phyloP scores from a whole-genome alignment of 257 asterid genomes.

The Nicotiana tomentosiformis region DNA sequence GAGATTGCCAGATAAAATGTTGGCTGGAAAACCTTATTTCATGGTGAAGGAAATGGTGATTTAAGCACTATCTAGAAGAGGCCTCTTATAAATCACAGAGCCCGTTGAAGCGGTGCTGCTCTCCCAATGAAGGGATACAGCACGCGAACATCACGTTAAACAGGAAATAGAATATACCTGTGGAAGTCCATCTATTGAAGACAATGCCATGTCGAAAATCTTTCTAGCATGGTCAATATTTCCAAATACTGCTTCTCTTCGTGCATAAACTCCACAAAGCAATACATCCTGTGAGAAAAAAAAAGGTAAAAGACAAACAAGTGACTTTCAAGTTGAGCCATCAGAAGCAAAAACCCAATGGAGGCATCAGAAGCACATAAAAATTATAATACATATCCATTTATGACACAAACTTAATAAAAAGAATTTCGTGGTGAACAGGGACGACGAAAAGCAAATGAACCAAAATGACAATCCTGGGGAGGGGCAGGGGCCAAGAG shows the following conservation, averaged over 20 bases:
- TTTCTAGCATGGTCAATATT: conserved; percentile 84
- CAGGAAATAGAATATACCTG: conserved; percentile 40
- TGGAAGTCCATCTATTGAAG: conserved; percentile 78
- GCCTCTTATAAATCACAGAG: not conserved
- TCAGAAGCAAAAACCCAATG: not conserved
- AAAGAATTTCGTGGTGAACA: not conserved
- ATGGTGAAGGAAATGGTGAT: not conserved
- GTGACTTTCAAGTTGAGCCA: not conserved
- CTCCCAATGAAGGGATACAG: not conserved
- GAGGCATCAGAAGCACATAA: not conserved
- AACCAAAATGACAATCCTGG: not conserved
- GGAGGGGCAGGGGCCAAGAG: not conserved
- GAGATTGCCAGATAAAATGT: not conserved
- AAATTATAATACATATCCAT: not conserved
- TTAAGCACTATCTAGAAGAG: not conserved
- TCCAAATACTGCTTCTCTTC: conserved; percentile 76
- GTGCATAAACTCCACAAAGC: conserved; percentile 96
- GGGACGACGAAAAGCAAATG: not conserved
- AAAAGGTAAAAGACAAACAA: conserved; percentile 4
- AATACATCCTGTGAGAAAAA: conserved; percentile 63
- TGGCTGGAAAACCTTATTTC: not conserved
- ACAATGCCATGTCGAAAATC: conserved; percentile 93
- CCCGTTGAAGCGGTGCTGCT: not conserved
- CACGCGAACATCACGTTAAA: not conserved
- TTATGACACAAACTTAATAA: not conserved